Evolutionary conservation across 805 yeast genomes (phyloP).

Genomic region (Metschnikowia cerradonensis): DNA sequence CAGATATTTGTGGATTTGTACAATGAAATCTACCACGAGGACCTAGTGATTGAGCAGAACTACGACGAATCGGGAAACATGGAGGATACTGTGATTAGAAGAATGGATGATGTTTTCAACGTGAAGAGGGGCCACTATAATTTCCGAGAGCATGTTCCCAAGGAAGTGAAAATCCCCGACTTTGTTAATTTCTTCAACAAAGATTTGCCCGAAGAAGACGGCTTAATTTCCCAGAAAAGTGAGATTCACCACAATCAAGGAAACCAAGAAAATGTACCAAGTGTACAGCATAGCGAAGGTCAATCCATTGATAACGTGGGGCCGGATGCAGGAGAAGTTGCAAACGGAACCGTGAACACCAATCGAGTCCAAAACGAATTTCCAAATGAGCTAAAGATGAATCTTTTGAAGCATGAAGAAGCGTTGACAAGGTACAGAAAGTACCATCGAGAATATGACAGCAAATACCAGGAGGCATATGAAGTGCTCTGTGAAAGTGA

Average conservation of each 20-base stretch:
- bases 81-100: constrained; percentile 12
- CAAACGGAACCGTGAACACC: too few species aligned
- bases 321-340: neutral
- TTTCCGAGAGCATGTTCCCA: neutral
- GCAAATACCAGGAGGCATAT: neutral
- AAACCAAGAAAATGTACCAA: neutral
- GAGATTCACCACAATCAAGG: neutral
- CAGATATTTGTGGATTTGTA: constrained; percentile 15
- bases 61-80: constrained; percentile 7
- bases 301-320: neutral
- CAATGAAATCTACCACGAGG: constrained; percentile 14
- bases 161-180: constrained; percentile 7
- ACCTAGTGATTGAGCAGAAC: constrained; percentile 10
- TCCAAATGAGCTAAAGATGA: neutral
- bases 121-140: constrained; percentile 3
- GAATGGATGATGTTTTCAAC: constrained; percentile 1
- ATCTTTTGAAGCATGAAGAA: neutral
- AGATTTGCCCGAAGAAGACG: neutral
- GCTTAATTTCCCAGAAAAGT: neutral
- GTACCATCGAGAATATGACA: neutral
- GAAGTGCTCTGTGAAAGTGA: constrained; percentile 3
- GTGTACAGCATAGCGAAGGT: neutral
- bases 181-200: constrained; percentile 13
- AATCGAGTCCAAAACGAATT: neutral
- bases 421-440: neutral